Base-by-base conservation (phyloP, 805 yeast species). In the Wickerhamomyces alni region DNA sequence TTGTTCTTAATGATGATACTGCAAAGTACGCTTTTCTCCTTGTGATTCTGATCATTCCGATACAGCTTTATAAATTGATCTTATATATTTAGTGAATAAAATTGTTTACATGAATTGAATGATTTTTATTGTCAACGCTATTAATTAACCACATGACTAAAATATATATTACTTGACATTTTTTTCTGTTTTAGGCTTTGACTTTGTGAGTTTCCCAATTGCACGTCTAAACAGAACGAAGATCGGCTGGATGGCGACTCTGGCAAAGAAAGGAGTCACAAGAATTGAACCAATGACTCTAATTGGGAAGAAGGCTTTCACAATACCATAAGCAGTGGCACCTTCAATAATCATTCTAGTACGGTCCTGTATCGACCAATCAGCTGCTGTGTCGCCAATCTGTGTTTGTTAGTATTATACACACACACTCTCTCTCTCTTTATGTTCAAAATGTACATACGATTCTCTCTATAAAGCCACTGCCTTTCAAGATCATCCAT, bases 271-370 rank as follows among this genome's bases (percentile, higher is more conserved):
- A 3, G 86, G 86, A 60, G 78, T 79, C 26, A 71, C 58, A 35
- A 69, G 52, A 36, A 80, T 50, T 30, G 81, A 74, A 17, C 74
- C 42, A 9, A 69, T 55, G 2, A 78, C 61, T 39, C 87, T 62
- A 3, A 77, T 37, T 0, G 87, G 86, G 44, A 78, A 58, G 17
- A 73, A 51, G 9, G 70, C 65, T 52, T 85, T 85, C 11, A 83
- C 87, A 4, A 80, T 61, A 5, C 80, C 82, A 50, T 79, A 86
- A 0, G 94, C 79, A 19, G 82, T 70, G 0, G 89, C 88, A 9
- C 94, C 94, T 46, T 83, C 85, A 47, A 79, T 56, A 6, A 85
- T 62, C 21, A 81, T 55, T 36, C 66, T 65, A 35, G 81, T 66
- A 45, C 78, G 76, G 27, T 76, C 78, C 31, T 66, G 69, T 13